phyloP scores from a whole-genome alignment of 495 filamentous ascomycete genomes.

The Aspergillus funiculosus region DNA sequence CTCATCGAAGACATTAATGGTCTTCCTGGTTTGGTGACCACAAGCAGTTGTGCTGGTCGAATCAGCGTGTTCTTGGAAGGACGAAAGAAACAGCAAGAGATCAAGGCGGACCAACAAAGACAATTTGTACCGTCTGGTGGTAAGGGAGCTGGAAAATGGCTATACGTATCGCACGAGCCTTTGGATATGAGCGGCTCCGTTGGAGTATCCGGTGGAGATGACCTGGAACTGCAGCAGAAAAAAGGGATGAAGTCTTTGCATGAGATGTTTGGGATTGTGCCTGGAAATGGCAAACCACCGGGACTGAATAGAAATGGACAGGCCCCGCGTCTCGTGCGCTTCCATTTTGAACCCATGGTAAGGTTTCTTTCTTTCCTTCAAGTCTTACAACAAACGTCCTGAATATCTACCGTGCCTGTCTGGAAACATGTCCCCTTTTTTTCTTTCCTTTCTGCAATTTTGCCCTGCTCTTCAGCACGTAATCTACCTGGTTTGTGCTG shows the following conservation, averaged over 20 bases:
- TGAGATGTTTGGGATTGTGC: slow-evolving; percentile 31
- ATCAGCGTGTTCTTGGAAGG: slow-evolving; percentile 85
- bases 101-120: slow-evolving; percentile 14
- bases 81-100: slow-evolving; percentile 37
- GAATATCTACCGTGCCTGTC: too few species aligned
- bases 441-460: slow-evolving; percentile 1
- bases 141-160: slow-evolving; percentile 79
- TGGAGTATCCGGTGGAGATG: neutral
- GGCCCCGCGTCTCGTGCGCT: slow-evolving; percentile 61
- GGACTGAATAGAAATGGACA: slow-evolving; percentile 17
- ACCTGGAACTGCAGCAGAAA: slow-evolving; percentile 1
- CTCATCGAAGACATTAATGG: slow-evolving; percentile 72
- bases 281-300: slow-evolving; percentile 29
- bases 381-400: neutral
- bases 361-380: slow-evolving; percentile 22
- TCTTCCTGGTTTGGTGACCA: slow-evolving; percentile 70
- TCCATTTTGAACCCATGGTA: slow-evolving; percentile 96
- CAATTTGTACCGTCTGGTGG: slow-evolving; percentile 57
- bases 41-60: slow-evolving; percentile 83
- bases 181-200: slow-evolving; percentile 31
- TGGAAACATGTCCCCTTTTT: too few species aligned
- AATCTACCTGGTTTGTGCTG: neutral
- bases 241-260: slow-evolving; percentile 19
- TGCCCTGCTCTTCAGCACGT: neutral
- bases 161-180: slow-evolving; percentile 81